Percentiles rank a stretch among this genome's conserved stretches.
Evolutionary conservation across 148 eudicot genomes (phyloP).

Genomic region (Nyssa sinensis): DNA sequence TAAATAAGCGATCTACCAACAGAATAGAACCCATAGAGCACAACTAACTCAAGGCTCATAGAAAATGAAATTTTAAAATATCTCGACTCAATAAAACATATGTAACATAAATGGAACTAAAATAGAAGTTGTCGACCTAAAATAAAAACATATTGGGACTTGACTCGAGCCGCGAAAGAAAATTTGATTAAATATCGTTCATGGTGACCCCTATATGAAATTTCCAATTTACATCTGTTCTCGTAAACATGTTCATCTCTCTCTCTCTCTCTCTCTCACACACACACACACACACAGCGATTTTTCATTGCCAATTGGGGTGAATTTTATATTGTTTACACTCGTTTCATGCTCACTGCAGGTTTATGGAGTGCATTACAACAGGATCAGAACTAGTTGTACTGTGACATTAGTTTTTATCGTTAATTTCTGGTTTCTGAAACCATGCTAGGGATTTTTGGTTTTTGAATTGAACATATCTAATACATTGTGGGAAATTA

Average conservation of each 20-base stretch:
- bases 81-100: no score
- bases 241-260: background rate
- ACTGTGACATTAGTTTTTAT: background rate
- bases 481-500: background rate
- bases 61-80: no score
- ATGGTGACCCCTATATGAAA: background rate
- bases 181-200: no score
- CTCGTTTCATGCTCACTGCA: background rate
- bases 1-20: no score
- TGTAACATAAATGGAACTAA: no score
- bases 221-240: background rate
- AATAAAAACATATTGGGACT: background rate
- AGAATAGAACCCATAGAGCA: no score
- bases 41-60: no score
- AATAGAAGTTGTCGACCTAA: background rate
- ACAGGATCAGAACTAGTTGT: slow-evolving; percentile 1
- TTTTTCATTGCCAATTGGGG: background rate
- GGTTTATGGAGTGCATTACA: background rate
- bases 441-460: background rate
- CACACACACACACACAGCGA: no score
- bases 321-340: background rate
- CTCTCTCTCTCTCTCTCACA: slow-evolving; percentile 8
- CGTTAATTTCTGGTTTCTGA: background rate
- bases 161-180: background rate
- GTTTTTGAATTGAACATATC: background rate